Percentiles rank a stretch among this genome's conserved stretches.
Evolutionary conservation across 805 yeast species (phyloP).

Genomic region (Lipomyces japonicus): DNA sequence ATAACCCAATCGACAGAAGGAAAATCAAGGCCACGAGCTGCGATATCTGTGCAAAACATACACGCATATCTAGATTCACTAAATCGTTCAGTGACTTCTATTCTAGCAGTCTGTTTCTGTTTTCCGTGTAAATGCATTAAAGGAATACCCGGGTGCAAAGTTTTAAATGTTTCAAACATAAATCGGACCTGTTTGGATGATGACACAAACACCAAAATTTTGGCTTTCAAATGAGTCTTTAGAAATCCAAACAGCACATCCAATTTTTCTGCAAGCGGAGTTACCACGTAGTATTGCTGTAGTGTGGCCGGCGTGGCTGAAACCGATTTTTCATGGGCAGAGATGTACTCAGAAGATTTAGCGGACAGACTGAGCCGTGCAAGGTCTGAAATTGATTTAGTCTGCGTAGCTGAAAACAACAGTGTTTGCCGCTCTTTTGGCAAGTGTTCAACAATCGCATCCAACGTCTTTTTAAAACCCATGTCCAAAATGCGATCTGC

Average conservation of each 20-base stretch:
- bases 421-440: conserved; percentile 81
- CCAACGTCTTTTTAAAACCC: conserved; percentile 84
- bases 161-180: conserved; percentile 80
- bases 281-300: conserved; percentile 75
- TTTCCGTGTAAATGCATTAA: conserved; percentile 95
- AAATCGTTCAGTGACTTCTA: conserved; percentile 92
- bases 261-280: conserved; percentile 73
- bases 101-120: conserved; percentile 95
- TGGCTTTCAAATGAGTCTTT: conserved; percentile 73
- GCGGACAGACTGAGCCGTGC: conserved; percentile 64
- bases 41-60: conserved; percentile 94
- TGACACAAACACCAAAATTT: conserved; percentile 77
- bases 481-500: conserved; percentile 90
- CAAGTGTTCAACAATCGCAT: conserved; percentile 70
- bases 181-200: conserved; percentile 89
- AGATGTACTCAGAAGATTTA: conserved; percentile 53
- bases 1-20: conserved; percentile 99
- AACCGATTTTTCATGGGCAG: conserved; percentile 42
- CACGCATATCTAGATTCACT: conserved; percentile 90
- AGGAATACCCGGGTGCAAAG: conserved; percentile 87
- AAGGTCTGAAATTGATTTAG: conserved; percentile 73
- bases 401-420: conserved; percentile 84
- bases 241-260: conserved; percentile 83
- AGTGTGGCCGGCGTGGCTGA: conserved; percentile 73
- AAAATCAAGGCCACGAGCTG: conserved; percentile 97